Conservation (phyloP, 306 rosid genomes). For the Acacia acuminata region DNA sequence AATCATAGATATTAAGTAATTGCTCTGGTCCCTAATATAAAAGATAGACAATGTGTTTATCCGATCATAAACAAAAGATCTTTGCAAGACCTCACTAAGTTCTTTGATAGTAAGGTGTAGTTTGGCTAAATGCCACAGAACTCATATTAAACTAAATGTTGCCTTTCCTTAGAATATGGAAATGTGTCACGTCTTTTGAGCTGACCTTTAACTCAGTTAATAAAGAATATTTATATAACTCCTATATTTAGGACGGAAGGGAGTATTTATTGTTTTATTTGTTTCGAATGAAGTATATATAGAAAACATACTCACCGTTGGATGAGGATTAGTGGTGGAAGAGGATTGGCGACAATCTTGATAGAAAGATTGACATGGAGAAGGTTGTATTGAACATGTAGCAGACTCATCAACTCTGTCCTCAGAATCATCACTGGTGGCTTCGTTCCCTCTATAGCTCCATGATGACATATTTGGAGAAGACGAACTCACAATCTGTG, state of each 20-base stretch:
- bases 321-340: slow-evolving; percentile 43
- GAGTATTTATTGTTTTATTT: background rate
- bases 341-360: slow-evolving; percentile 32
- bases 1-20: background rate
- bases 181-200: no score
- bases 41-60: no score
- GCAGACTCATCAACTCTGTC: slow-evolving; percentile 45
- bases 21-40: no score
- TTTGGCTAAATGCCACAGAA: no score
- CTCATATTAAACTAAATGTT: no score
- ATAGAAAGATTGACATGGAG: slow-evolving; percentile 39
- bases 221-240: no score
- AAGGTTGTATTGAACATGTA: slow-evolving; percentile 47
- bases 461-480: slow-evolving; percentile 53
- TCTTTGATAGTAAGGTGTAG: no score
- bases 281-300: background rate
- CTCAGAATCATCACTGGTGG: slow-evolving; percentile 55
- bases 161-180: no score
- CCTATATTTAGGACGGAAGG: no score
- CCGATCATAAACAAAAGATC: no score
- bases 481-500: slow-evolving; percentile 38
- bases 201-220: no score
- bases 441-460: slow-evolving; percentile 75
- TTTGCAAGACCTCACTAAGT: no score
- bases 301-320: slow-evolving; percentile 45